phyloP scores from a whole-genome alignment of 306 rosid species.

The cucumber (Cucumis sativus) region Cucumber_9930_V3 NC_026656.2:738501-739000 shows the following conservation, averaged over 20 bases:
- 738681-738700: constrained; percentile 23
- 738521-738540: neutral
- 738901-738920: neutral
- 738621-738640: constrained; percentile 13
- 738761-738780: neutral
- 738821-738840: neutral
- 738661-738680: constrained; percentile 16
- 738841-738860: neutral
- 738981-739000: neutral
- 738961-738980: neutral
- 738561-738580: constrained; percentile 1
- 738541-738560: neutral
- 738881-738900: neutral
- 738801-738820: neutral
- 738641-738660: constrained; percentile 32
- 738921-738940: neutral
- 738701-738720: neutral
- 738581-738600: neutral
- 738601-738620: constrained; percentile 14
- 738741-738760: neutral
- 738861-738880: no score
- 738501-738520: neutral
- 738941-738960: neutral
- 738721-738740: neutral
- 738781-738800: neutral